Conservation (phyloP, 106 monocot species). For the Dioscorea dumetorum region DNA sequence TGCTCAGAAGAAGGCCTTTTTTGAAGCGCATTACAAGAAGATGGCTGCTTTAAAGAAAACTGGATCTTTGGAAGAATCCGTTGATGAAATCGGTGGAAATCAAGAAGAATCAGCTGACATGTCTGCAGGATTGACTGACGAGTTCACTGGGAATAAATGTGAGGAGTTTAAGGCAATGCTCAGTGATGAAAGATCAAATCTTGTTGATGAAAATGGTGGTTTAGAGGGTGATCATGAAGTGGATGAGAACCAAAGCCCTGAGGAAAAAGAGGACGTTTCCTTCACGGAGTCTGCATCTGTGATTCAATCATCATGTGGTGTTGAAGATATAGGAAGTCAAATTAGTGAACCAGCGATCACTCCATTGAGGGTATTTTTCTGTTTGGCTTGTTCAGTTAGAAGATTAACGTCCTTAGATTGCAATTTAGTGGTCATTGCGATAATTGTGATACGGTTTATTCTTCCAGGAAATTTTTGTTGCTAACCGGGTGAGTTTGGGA, state of each 20-base stretch:
- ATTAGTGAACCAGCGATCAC: constrained; percentile 11
- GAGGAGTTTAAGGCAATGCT: background rate
- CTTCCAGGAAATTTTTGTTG: constrained; percentile 45
- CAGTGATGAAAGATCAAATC: background rate
- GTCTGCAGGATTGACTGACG: background rate
- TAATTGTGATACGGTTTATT: background rate
- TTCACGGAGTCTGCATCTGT: background rate
- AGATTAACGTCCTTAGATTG: background rate
- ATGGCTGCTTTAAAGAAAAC: constrained; percentile 18
- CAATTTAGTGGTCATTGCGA: background rate
- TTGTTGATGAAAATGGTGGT: constrained; percentile 6
- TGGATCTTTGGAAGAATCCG: background rate
- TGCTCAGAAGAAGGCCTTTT: constrained; percentile 64
- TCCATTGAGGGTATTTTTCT: constrained; percentile 45
- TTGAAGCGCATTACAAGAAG: constrained; percentile 70
- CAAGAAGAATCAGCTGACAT: background rate
- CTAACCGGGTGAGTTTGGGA: constrained; percentile 14
- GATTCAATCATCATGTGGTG: background rate
- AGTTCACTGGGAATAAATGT: background rate
- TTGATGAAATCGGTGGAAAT: background rate
- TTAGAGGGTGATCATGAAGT: background rate
- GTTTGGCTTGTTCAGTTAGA: background rate
- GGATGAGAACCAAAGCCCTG: background rate
- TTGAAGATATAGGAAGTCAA: constrained; percentile 10
- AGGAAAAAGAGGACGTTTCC: background rate